Base-by-base conservation (phyloP, 345 rosid species). In the Eucalyptus pauciflora region DNA sequence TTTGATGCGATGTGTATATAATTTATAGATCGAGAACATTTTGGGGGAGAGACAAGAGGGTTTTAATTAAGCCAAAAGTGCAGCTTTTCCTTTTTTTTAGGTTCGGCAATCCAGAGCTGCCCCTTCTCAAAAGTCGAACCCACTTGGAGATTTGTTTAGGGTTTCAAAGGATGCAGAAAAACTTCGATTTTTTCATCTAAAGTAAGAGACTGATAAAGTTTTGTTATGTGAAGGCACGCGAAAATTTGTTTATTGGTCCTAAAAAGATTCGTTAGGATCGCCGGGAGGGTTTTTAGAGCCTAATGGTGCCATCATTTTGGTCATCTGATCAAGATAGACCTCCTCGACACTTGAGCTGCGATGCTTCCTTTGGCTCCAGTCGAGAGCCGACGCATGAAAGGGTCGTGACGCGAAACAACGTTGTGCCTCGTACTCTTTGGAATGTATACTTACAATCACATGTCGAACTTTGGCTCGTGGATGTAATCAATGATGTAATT, bases 401-500 rank as follows among this genome's bases (percentile, higher is more conserved):
- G 71, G 62, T 25, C 15, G 67, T 24, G 31, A 60, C 2, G 31
- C 4, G 31, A 60, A 6, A 25, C 69, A 13, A 13, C 33, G 7
- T 29, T 3, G 1, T 27, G 31, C 8, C 69, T 3, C 16, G 0
- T 5, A 11, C 3, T 29, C 69, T 27, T 62, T 29, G 7, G 31
- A 62, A 62, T 27, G 29, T 24, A 10, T 24, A 56, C 62, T 5
- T 56, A 24, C 1, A 56, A 56, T 56, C 12, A 24, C 62, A 56
- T 56, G 62, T 56, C 1, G 62, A 56, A 20, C 12, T 56, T 56
- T 56, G 29, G 62, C 62, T 24, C 27, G 1, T 56, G 62, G 9
- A 54, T 54, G 60, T 20, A 54, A 54, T 27, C 60, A 0, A 54
- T 54, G 10, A 20, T 20, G 60, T 54, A 8, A 54, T 54, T 54